phyloP scores from a whole-genome alignment of 371 early-diverging fungal species.

The Batrachochytrium dendrobatidis region DNA sequence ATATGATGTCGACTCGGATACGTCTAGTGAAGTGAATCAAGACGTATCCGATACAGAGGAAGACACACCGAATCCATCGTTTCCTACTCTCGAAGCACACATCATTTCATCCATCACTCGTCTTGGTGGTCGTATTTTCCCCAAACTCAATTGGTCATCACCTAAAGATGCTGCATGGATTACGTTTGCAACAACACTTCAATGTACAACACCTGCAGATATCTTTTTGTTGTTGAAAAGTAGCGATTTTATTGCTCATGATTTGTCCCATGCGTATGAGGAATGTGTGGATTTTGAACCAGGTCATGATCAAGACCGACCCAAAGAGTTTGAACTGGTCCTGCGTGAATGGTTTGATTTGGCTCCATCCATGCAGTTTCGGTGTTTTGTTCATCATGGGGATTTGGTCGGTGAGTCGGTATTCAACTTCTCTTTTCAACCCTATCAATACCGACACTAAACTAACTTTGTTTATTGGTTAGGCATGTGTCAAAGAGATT shows the following conservation, averaged over 20 bases:
- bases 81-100: constrained; percentile 22
- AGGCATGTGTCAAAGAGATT: constrained; percentile 35
- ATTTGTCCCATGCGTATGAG: constrained; percentile 71
- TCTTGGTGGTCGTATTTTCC: constrained; percentile 79
- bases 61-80: constrained; percentile 18
- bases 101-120: constrained; percentile 60
- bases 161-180: constrained; percentile 94
- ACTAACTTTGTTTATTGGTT: constrained; percentile 8
- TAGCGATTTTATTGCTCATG: constrained; percentile 81
- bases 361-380: constrained; percentile 83
- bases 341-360: constrained; percentile 81
- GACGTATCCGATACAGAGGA: constrained; percentile 19
- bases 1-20: constrained; percentile 41
- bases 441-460: background rate
- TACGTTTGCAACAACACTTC: constrained; percentile 63
- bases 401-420: constrained; percentile 20
- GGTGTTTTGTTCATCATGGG: constrained; percentile 71
- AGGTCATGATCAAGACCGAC: constrained; percentile 7
- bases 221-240: constrained; percentile 81
- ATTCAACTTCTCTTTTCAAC: background rate
- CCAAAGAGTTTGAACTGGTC: constrained; percentile 49
- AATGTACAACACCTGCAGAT: constrained; percentile 68
- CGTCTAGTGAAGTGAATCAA: constrained; percentile 14
- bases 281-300: constrained; percentile 30
- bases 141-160: constrained; percentile 90